These are phyloP conservation scores for Penicillium paneum DNA, from an alignment of 2,329 filamentous ascomycete genomes.

Conservation along the genomic window DNA sequence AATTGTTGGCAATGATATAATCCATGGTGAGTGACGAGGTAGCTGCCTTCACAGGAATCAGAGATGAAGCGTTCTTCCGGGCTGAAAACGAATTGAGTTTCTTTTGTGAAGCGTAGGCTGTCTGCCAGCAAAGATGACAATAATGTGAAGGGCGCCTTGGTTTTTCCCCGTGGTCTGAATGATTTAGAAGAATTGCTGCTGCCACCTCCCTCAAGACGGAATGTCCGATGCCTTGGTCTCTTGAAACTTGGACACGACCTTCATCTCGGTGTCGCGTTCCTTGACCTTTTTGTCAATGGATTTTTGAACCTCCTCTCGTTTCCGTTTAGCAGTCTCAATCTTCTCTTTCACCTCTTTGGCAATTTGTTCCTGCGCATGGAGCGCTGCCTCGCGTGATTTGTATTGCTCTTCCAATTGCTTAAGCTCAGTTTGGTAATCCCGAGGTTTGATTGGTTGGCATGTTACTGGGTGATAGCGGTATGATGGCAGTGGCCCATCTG, in stretches of 20 bases:
- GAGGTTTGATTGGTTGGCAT: conserved; percentile 34
- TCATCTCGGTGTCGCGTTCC: conserved; percentile 43
- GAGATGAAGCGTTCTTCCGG: background rate
- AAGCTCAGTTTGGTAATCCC: conserved; percentile 31
- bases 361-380: conserved; percentile 38
- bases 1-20: background rate
- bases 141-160: background rate
- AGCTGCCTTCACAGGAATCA: background rate
- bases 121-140: background rate
- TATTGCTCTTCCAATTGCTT: conserved; percentile 38
- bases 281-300: conserved; percentile 44
- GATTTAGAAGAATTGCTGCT: background rate
- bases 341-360: conserved; percentile 39
- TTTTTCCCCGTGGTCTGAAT: background rate
- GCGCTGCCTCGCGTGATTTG: conserved; percentile 33
- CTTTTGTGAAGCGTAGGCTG: background rate
- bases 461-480: conserved; percentile 41
- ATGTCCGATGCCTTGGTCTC: conserved; percentile 36
- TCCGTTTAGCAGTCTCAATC: conserved; percentile 38
- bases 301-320: conserved; percentile 39
- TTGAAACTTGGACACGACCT: conserved; percentile 42
- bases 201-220: conserved; percentile 20
- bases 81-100: background rate
- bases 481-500: conserved; percentile 31
- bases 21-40: background rate